Evolutionary conservation across 192 early-diverging fungal species (phyloP).

Genomic region (Backusella morwellensis): DNA sequence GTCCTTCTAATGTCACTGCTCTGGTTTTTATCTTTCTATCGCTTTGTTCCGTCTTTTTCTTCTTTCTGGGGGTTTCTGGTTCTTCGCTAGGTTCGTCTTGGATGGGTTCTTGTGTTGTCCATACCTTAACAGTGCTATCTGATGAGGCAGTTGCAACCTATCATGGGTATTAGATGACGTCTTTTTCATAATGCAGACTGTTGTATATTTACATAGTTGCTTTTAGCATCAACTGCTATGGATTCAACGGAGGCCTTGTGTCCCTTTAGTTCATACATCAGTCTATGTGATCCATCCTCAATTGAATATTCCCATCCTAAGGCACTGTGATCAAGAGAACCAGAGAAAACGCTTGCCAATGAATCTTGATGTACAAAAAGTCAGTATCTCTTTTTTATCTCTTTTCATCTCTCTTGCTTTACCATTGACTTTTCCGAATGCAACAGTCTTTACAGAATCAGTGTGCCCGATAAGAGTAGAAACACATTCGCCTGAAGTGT

Average conservation of each 20-base stretch:
- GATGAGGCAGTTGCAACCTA: constrained; percentile 72
- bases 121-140: constrained; percentile 79
- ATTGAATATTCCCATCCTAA: constrained; percentile 61
- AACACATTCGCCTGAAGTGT: constrained; percentile 67
- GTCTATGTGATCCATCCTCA: constrained; percentile 35
- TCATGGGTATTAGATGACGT: neutral
- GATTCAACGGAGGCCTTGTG: constrained; percentile 81
- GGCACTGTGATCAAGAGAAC: constrained; percentile 66
- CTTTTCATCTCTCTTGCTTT: constrained; percentile 1
- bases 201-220: constrained; percentile 37
- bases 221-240: constrained; percentile 58
- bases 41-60: constrained; percentile 50
- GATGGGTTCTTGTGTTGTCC: constrained; percentile 60
- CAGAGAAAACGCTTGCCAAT: constrained; percentile 48
- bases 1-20: constrained; percentile 56
- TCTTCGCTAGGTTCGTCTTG: constrained; percentile 43
- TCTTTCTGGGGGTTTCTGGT: constrained; percentile 31
- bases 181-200: neutral
- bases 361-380: constrained; percentile 29
- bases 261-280: constrained; percentile 72
- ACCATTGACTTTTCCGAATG: constrained; percentile 59
- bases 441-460: constrained; percentile 76
- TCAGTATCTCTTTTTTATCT: neutral
- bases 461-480: constrained; percentile 65
- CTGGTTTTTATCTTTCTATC: constrained; percentile 42